A percentile compares a stretch with the other conserved stretches of the same genome.
phyloP scores from a whole-genome alignment of 2,329 filamentous ascomycete species.

The Verticillium tricorpus region DNA sequence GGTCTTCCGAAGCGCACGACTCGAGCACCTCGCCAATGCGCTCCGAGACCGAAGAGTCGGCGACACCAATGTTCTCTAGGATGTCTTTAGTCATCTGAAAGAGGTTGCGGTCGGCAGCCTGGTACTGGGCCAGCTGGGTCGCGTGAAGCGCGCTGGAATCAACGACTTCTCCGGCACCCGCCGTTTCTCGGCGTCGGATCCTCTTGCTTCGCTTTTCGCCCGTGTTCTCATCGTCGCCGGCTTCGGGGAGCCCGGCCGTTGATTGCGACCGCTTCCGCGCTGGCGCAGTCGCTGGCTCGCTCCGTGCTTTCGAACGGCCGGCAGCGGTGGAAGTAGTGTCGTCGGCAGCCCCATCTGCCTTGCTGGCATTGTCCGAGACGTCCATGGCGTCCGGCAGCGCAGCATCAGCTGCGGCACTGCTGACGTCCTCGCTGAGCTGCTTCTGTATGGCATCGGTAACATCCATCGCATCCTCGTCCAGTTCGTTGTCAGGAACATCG shows the following conservation, averaged over 20 bases:
- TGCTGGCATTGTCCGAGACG: constrained; percentile 5
- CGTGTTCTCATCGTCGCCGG: constrained; percentile 50
- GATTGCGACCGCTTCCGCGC: constrained; percentile 56
- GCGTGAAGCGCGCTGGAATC: constrained; percentile 49
- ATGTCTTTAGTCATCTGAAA: constrained; percentile 53
- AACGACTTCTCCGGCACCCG: constrained; percentile 43
- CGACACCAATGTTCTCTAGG: constrained; percentile 49
- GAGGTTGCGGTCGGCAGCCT: constrained; percentile 51
- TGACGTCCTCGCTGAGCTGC: constrained; percentile 1
- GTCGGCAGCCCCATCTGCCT: neutral
- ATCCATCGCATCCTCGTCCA: constrained; percentile 32
- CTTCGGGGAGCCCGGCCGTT: constrained; percentile 52
- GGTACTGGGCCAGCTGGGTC: constrained; percentile 51
- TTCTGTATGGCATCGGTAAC: constrained; percentile 19
- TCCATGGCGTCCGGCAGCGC: neutral
- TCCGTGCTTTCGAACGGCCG: constrained; percentile 26
- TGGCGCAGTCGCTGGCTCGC: constrained; percentile 34
- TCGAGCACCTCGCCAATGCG: constrained; percentile 47
- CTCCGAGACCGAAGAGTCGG: constrained; percentile 41
- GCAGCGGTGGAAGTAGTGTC: constrained; percentile 18
- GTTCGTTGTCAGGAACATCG: constrained; percentile 29
- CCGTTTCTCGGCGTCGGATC: constrained; percentile 56
- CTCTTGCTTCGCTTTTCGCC: constrained; percentile 62
- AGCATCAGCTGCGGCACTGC: neutral
- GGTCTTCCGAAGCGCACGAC: constrained; percentile 45